Conservation (phyloP, 2,329 filamentous ascomycete genomes). For the Pseudogymnoascus sp. region DNA sequence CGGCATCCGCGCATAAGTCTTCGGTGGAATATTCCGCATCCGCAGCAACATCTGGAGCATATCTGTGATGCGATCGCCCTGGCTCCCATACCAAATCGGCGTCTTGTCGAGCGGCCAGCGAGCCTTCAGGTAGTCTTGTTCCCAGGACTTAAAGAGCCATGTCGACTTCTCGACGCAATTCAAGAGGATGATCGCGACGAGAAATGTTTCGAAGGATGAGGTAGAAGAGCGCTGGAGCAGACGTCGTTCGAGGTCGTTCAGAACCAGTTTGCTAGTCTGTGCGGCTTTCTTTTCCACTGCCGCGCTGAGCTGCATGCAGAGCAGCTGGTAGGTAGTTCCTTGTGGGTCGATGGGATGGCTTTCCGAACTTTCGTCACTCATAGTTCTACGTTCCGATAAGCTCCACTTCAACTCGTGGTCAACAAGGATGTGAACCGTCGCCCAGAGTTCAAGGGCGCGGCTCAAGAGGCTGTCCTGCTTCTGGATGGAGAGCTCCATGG, state of each 20-base stretch:
- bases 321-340: slow-evolving; percentile 41
- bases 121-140: slow-evolving; percentile 45
- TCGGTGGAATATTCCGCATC: slow-evolving; percentile 52
- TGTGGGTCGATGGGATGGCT: slow-evolving; percentile 38
- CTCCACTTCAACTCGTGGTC: slow-evolving; percentile 56
- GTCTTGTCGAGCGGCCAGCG: slow-evolving; percentile 54
- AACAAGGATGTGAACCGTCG: slow-evolving; percentile 51
- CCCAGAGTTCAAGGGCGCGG: slow-evolving; percentile 55
- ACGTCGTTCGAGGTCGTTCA: slow-evolving; percentile 52
- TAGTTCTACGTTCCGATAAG: slow-evolving; percentile 38
- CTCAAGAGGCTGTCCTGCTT: slow-evolving; percentile 46
- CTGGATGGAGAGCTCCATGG: slow-evolving; percentile 36
- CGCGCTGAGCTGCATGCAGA: slow-evolving; percentile 56
- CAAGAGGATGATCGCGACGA: slow-evolving; percentile 53
- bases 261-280: slow-evolving; percentile 46
- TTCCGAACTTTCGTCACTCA: slow-evolving; percentile 15
- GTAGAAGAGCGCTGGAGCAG: slow-evolving; percentile 53
- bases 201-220: slow-evolving; percentile 52
- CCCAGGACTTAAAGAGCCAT: slow-evolving; percentile 61
- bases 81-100: slow-evolving; percentile 47
- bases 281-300: slow-evolving; percentile 57
- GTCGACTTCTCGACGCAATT: slow-evolving; percentile 61
- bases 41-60: slow-evolving; percentile 52
- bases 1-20: slow-evolving; percentile 35
- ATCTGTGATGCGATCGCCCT: slow-evolving; percentile 50